A percentile compares a stretch with the other conserved stretches of the same genome.
These are phyloP conservation scores for Lachnellula subtilissima DNA, from an alignment of 2,329 filamentous ascomycete species.

Conservation along the genomic window DNA sequence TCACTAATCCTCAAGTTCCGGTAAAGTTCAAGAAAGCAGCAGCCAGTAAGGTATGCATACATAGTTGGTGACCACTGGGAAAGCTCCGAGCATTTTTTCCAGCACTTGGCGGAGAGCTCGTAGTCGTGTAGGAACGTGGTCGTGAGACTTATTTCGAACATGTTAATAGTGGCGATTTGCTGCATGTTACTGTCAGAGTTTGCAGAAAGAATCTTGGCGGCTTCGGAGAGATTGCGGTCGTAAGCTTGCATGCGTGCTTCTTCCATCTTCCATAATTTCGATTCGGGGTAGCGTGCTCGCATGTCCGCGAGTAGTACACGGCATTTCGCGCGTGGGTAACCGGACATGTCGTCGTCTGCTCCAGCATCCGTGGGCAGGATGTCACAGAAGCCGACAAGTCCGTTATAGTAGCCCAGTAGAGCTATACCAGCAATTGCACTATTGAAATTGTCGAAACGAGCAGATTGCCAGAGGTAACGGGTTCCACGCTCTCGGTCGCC, in stretches of 20 bases:
- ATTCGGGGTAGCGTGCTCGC: constrained; percentile 73
- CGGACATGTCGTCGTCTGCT: constrained; percentile 52
- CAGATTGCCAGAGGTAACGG: constrained; percentile 84
- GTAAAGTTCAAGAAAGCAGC: constrained; percentile 76
- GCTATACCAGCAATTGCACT: constrained; percentile 83
- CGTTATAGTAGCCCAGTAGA: constrained; percentile 83
- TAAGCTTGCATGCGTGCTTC: constrained; percentile 73
- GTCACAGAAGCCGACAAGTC: constrained; percentile 78
- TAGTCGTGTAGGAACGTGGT: constrained; percentile 78
- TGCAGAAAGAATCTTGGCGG: constrained; percentile 59
- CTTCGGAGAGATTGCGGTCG: constrained; percentile 59
- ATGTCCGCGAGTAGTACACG: constrained; percentile 65
- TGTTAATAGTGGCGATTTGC: constrained; percentile 78
- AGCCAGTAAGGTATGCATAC: constrained; percentile 84
- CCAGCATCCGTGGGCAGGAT: constrained; percentile 66
- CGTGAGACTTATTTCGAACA: constrained; percentile 78
- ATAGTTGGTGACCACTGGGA: constrained; percentile 89
- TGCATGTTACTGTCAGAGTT: constrained; percentile 69
- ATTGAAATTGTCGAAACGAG: constrained; percentile 80
- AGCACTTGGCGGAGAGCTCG: constrained; percentile 65
- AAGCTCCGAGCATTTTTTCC: constrained; percentile 68
- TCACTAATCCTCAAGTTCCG: constrained; percentile 49
- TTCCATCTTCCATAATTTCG: constrained; percentile 81
- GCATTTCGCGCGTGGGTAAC: constrained; percentile 68
- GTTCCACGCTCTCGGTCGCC: constrained; percentile 82